These are phyloP conservation scores for Aspergillus udagawae DNA, from an alignment of 2,329 filamentous ascomycete genomes.

Conservation along the genomic window DNA sequence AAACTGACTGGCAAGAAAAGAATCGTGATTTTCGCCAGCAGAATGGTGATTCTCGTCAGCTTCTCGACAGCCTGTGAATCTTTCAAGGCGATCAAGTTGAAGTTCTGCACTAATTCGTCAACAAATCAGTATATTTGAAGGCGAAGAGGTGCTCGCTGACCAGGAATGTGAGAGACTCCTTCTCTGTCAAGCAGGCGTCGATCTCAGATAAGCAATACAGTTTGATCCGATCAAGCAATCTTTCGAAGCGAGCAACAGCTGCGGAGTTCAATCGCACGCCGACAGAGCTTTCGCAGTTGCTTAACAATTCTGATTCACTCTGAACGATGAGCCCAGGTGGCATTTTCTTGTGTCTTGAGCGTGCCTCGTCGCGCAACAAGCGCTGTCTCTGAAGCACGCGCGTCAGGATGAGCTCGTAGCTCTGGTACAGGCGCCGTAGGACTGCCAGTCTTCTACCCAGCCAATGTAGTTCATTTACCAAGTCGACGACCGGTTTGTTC, in stretches of 20 bases:
- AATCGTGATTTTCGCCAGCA: constrained; percentile 71
- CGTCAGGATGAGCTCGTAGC: constrained; percentile 59
- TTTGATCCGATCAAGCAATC: constrained; percentile 57
- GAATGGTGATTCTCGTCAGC: constrained; percentile 66
- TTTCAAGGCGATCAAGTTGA: constrained; percentile 72
- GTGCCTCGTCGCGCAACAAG: constrained; percentile 34
- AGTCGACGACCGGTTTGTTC: constrained; percentile 41
- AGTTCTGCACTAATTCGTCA: constrained; percentile 53
- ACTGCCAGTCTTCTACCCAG: constrained; percentile 59
- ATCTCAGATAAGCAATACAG: constrained; percentile 62
- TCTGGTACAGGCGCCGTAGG: constrained; percentile 59
- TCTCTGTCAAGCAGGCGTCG: constrained; percentile 63
- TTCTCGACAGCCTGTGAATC: constrained; percentile 69
- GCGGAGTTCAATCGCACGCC: constrained; percentile 43
- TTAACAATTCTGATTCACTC: constrained; percentile 19
- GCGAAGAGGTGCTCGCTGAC: constrained; percentile 39
- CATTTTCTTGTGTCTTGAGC: constrained; percentile 16
- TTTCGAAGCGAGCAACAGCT: constrained; percentile 56
- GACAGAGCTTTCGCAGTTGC: constrained; percentile 24
- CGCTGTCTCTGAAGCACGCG: constrained; percentile 54
- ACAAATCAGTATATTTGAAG: not conserved
- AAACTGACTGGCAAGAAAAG: constrained; percentile 71
- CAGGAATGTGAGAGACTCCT: constrained; percentile 65
- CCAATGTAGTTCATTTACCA: constrained; percentile 53
- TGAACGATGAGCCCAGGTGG: constrained; percentile 20